phyloP scores from a whole-genome alignment of 352 stramenopile genomes.

The Phytophthora foliorum region DNA sequence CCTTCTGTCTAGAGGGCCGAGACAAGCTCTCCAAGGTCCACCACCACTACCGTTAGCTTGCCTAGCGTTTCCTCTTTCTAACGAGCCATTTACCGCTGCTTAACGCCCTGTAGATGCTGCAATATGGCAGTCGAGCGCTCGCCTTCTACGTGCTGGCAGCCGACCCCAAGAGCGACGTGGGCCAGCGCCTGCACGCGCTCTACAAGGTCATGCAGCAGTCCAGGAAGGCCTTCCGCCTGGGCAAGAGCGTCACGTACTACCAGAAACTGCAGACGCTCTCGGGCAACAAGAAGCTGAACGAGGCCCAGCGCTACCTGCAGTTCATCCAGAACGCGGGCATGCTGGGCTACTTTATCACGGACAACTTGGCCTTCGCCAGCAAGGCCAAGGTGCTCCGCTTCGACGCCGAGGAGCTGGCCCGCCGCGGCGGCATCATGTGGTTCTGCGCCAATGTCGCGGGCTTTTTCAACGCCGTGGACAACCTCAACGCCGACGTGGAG shows the following conservation, averaged over 20 bases:
- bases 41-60: not conserved
- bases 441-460: constrained; percentile 87
- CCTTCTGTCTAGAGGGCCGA: constrained; percentile 84
- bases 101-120: constrained; percentile 55
- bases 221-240: constrained; percentile 87
- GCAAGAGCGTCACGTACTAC: constrained; percentile 86
- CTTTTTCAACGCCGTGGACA: constrained; percentile 79
- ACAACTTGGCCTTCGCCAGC: constrained; percentile 89
- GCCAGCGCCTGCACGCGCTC: constrained; percentile 75
- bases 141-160: constrained; percentile 83
- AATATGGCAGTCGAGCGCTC: constrained; percentile 86
- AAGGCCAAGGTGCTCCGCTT: constrained; percentile 76
- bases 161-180: constrained; percentile 86
- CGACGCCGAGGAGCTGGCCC: constrained; percentile 68
- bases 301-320: constrained; percentile 69
- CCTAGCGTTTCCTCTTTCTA: constrained; percentile 19
- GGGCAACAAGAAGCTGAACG: constrained; percentile 63
- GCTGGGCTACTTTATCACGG: constrained; percentile 89
- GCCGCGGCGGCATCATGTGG: constrained; percentile 83
- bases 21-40: constrained; percentile 92
- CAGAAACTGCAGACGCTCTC: constrained; percentile 74
- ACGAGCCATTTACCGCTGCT: not conserved
- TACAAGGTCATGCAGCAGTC: constrained; percentile 87
- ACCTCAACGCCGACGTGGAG: constrained; percentile 79
- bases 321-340: constrained; percentile 87